Evolutionary conservation across 2,329 filamentous ascomycete species (phyloP).

Genomic region (Cladosporium sp.): DNA sequence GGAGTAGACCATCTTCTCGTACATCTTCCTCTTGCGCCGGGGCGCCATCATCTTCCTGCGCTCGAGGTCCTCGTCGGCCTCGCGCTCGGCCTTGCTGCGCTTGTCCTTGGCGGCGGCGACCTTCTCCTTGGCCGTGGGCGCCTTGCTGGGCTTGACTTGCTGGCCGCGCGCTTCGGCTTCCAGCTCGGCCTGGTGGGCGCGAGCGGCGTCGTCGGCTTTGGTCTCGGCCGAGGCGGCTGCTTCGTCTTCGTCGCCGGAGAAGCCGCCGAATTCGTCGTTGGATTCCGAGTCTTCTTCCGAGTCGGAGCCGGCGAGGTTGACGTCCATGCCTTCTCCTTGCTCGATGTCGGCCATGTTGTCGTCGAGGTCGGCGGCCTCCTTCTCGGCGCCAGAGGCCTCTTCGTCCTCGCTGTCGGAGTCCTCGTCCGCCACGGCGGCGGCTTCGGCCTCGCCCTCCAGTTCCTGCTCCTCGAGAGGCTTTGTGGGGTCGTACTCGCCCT

Average conservation of each 20-base stretch:
- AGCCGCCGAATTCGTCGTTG: constrained; percentile 42
- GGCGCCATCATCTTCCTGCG: constrained; percentile 97
- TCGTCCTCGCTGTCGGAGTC: constrained; percentile 45
- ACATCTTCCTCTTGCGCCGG: constrained; percentile 94
- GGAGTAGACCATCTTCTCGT: constrained; percentile 95
- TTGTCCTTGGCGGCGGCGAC: constrained; percentile 65
- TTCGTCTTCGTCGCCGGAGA: constrained; percentile 45
- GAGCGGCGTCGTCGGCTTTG: constrained; percentile 51
- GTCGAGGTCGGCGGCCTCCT: constrained; percentile 37
- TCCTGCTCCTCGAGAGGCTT: constrained; percentile 82
- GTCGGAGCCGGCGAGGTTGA: constrained; percentile 39
- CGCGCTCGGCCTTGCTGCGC: constrained; percentile 55
- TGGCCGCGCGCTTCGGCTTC: constrained; percentile 82
- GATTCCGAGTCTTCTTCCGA: constrained; percentile 45
- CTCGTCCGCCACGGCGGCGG: constrained; percentile 24
- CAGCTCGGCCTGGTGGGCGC: constrained; percentile 79
- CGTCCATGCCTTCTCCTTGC: constrained; percentile 43
- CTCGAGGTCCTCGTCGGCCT: constrained; percentile 82
- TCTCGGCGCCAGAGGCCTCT: constrained; percentile 41
- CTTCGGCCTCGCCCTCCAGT: constrained; percentile 75
- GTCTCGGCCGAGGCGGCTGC: constrained; percentile 36
- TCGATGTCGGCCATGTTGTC: constrained; percentile 22
- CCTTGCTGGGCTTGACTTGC: constrained; percentile 34
- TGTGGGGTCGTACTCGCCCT: constrained; percentile 88
- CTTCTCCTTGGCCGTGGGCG: constrained; percentile 53